A percentile compares a stretch with the other conserved stretches of the same genome.
These are phyloP conservation scores for Pulveroboletus sp. DNA, from an alignment of 768 basidiomycete genomes.

Conservation along the genomic window DNA sequence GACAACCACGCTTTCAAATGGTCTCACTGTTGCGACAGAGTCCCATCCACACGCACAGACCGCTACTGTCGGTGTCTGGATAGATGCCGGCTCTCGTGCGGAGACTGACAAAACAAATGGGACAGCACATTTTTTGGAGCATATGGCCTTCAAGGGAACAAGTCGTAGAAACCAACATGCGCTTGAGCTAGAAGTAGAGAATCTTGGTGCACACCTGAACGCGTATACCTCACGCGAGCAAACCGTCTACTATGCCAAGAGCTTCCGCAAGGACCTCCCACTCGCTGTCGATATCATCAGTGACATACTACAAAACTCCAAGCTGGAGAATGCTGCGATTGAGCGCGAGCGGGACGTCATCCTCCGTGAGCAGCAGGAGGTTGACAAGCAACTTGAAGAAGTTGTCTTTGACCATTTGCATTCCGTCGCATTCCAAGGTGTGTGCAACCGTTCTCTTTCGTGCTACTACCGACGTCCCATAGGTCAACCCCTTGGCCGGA, in stretches of 20 bases:
- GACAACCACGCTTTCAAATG: slow-evolving; percentile 89
- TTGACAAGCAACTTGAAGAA: slow-evolving; percentile 97
- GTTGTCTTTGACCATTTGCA: slow-evolving; percentile 99
- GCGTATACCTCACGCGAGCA: slow-evolving; percentile 99
- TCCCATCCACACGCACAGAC: slow-evolving; percentile 87
- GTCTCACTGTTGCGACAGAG: slow-evolving; percentile 92
- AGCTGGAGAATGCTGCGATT: slow-evolving; percentile 80
- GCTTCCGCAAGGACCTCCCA: slow-evolving; percentile 92
- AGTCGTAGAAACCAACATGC: slow-evolving; percentile 80
- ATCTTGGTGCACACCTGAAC: slow-evolving; percentile 94
- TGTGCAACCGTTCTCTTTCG: slow-evolving; percentile 6
- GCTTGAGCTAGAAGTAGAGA: slow-evolving; percentile 96
- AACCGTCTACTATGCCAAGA: slow-evolving; percentile 99
- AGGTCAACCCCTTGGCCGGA: slow-evolving; percentile 95
- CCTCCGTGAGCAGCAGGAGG: slow-evolving; percentile 95
- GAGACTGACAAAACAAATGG: slow-evolving; percentile 95
- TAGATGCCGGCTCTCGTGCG: slow-evolving; percentile 95
- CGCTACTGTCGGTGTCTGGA: slow-evolving; percentile 99
- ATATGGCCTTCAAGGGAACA: slow-evolving; percentile 98
- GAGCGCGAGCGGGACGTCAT: slow-evolving; percentile 97
- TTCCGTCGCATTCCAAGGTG: slow-evolving; percentile 93
- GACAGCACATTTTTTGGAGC: slow-evolving; percentile 97
- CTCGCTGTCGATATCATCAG: slow-evolving; percentile 93
- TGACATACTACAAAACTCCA: slow-evolving; percentile 96
- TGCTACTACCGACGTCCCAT: slow-evolving; percentile 9